Evolutionary conservation across 108 stramenopile genomes (phyloP), one percentile per base, ranked within the genome.

Genomic region (Cyclotella atomus): DNA sequence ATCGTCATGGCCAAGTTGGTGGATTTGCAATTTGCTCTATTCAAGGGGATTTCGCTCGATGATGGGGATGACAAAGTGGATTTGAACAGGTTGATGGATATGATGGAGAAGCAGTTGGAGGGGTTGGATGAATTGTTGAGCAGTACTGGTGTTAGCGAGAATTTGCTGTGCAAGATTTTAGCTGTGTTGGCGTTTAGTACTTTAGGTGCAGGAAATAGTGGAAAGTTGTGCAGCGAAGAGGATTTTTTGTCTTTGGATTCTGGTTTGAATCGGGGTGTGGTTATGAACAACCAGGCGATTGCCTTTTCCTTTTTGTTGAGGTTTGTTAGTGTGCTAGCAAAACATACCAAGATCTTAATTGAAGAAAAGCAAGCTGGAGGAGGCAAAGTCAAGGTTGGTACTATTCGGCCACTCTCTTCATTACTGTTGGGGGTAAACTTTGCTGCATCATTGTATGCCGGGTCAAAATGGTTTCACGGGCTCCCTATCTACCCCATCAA

Each of bases 91-190:
- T 49, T 73, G 17, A 34, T 73, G 53, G 46, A 65, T 38, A 60
- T 77, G 49, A 84, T 88, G 81, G 27, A 55, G 16, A 61, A 68
- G 2, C 59, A 87, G 2, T 34, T 82, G 12, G 59, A 55, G 6
- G 68, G 65, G 0, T 71, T 89, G 4, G 41, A 69, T 17, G 63
- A 71, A 0, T 59, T 91, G 32, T 46, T 92, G 14, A 28, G 62
- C 33, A 72, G 41, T 5, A 67, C 82, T 16, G 83, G 83, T 2
- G 84, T 89, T 54, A 69, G 90, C 34, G 93, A 95, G 62, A 52
- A 79, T 16, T 83, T 95, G 3, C 38, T 95, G 23, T 84, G 82
- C 78, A 90, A 90, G 61, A 79, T 95, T 12, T 73, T 92, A 3
- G 59, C 75, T 1, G 91, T 92, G 32, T 70, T 85, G 45, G 83